Evolutionary conservation across 257 asterid genomes (phyloP).

Genomic region (Solanum peruvianum): DNA sequence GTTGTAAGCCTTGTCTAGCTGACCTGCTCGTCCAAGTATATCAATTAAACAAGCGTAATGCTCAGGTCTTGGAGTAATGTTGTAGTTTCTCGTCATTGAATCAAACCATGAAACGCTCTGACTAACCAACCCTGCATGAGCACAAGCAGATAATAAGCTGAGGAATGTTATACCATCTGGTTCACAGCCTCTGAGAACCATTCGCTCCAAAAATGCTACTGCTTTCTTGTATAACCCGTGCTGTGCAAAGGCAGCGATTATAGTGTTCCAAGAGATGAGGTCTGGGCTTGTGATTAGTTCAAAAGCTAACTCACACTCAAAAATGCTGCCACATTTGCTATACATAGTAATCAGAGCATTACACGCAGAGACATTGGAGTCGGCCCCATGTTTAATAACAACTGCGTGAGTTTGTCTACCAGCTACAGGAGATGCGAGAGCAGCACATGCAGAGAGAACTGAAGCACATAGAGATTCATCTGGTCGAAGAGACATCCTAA

Average conservation of each 20-base stretch:
- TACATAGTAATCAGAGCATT: slow-evolving; percentile 9
- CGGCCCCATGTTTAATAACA: slow-evolving; percentile 1
- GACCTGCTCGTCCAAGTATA: slow-evolving; percentile 12
- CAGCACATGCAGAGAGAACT: slow-evolving; percentile 2
- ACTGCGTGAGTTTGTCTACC: slow-evolving; percentile 7
- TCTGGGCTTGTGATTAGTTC: not conserved
- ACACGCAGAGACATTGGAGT: not conserved
- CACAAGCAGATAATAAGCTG: slow-evolving; percentile 8
- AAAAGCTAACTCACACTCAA: slow-evolving; percentile 6
- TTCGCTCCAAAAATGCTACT: not conserved
- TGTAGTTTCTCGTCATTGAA: not conserved
- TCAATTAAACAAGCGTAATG: slow-evolving; percentile 11
- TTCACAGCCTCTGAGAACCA: not conserved
- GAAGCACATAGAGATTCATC: not conserved
- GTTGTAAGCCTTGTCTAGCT: slow-evolving; percentile 3
- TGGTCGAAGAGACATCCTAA: slow-evolving; percentile 2
- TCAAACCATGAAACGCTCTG: slow-evolving; percentile 2
- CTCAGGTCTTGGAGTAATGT: not conserved
- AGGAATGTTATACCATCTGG: slow-evolving; percentile 10
- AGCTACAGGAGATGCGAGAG: not conserved
- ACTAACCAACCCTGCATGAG: slow-evolving; percentile 7
- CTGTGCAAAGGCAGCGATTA: slow-evolving; percentile 5
- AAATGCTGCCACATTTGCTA: slow-evolving; percentile 8
- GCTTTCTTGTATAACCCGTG: slow-evolving; percentile 5
- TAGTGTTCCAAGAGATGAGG: slow-evolving; percentile 6